Base-by-base conservation (phyloP, 2,329 filamentous ascomycete genomes). In the Pestalotiopsis sp. region DNA sequence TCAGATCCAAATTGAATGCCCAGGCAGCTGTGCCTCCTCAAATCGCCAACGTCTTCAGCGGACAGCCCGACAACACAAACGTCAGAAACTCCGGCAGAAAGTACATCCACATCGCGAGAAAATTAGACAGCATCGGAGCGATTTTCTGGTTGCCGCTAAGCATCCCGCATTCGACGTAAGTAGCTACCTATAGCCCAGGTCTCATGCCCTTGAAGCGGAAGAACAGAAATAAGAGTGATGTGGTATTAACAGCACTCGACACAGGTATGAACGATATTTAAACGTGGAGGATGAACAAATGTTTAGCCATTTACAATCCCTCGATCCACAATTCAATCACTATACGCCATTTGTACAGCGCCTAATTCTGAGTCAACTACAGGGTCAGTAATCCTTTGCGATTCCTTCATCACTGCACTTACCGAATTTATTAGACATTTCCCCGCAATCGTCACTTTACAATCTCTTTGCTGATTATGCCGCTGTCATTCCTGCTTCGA, bases 111-210 rank as follows among this genome's bases (percentile, higher is more conserved):
- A 76, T 79, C 26, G 75, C 74, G 0, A 69, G 77, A 2, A 70
- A 72, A 35, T 69, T 79, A 2, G 75, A 75, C 1, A 72, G 73
- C 1, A 68, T 78, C 2, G 77, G 77, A 0, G 72, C 75, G 0
- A 68, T 79, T 2, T 68, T 78, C 11, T 79, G 77, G 77, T 73
- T 79, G 13, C 77, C 77, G 0, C 17, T 74, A 6, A 73, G 75
- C 5, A 71, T 79, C 0, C 77, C 77, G 0, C 70, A 74, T 10
- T 79, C 77, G 1, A 79, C 77, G 77, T 79, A n/a, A 73, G 77
- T 20, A 65, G 20, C 11, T 35, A 3, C 38, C 30, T 64, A 52
- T 52, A 22, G 17, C 20, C 17, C 44, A 52, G n/a, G 4, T 4
- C 40, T 2, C 14, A 5, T 48, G 13, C n/a, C 13, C 1, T 14